phyloP scores from a whole-genome alignment of 208 protist genomes.

The Trypanosoma congolense region DNA sequence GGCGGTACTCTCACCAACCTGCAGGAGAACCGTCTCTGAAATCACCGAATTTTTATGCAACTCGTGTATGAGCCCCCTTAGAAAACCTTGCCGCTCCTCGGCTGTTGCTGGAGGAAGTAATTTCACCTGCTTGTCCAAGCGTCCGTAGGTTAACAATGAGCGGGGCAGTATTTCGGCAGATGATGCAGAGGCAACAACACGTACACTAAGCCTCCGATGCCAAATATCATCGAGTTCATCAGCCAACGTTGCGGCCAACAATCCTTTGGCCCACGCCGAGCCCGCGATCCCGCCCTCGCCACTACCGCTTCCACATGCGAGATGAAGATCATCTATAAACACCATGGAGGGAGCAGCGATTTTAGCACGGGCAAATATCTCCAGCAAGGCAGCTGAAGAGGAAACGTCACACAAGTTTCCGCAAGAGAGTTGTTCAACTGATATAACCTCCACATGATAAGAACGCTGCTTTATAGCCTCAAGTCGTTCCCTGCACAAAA shows the following conservation, averaged over 20 bases:
- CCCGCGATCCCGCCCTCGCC: conserved; percentile 16
- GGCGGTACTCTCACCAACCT: conserved; percentile 35
- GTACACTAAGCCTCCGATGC: conserved; percentile 18
- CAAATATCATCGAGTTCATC: conserved; percentile 37
- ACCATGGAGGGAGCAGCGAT: conserved; percentile 71
- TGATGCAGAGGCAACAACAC: conserved; percentile 30
- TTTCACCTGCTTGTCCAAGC: conserved; percentile 14
- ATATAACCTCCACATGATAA: conserved; percentile 21
- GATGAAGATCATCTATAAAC: conserved; percentile 49
- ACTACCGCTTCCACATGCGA: conserved; percentile 28
- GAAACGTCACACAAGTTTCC: conserved; percentile 32
- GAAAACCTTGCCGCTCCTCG: conserved; percentile 23
- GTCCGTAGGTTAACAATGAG: conserved; percentile 19
- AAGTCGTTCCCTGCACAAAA: conserved; percentile 13
- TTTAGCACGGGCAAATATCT: conserved; percentile 90
- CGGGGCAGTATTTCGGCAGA: conserved; percentile 26
- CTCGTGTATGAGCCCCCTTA: conserved; percentile 18
- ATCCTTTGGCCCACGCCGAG: conserved; percentile 39
- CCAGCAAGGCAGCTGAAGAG: conserved; percentile 87
- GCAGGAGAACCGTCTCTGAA: conserved; percentile 14
- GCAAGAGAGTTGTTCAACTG: conserved; percentile 37
- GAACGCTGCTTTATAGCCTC: background rate
- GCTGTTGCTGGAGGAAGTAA: conserved; percentile 18
- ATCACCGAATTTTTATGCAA: background rate
- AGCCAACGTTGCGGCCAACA: conserved; percentile 28